Evolutionary conservation across 176 grass and related monocot species (phyloP), one percentile per base, ranked within the genome.

Genomic region (Themeda triandra): DNA sequence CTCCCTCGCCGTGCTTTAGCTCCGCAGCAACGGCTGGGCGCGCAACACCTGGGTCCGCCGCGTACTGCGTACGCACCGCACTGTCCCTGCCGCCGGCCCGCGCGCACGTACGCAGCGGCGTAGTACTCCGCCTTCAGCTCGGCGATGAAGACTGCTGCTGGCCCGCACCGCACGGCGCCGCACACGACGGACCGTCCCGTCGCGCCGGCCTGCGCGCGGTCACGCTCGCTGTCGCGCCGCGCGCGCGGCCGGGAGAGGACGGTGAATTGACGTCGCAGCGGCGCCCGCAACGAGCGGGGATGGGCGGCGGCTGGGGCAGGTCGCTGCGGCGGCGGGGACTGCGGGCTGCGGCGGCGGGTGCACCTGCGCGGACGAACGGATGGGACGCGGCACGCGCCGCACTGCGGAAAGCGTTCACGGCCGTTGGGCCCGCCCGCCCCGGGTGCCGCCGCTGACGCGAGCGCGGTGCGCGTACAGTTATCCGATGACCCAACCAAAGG

Each of bases 321-420:
- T 14, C 46, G 46, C 11, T 30, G 17, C 31, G 37, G 39, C 1
- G 39, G 8, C n/a, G n/a, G n/a, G n/a, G 6, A 8, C 39, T 13
- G 23, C 27, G 33, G 39, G 17, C 15, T 53, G 48, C 6, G 17
- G 15, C 36, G 6, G 19, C 15, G 54, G 23, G 39, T 15, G 44
- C 72, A 45, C 63, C 14, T 21, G 62, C 64, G 18, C 25, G 10
- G 53, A 6, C 40, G 53, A 45, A 28, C 30, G 10, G 71, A 53
- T 23, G 48, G 73, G 29, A 74, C 45, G 17, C 49, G 29, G 63
- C 75, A 78, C 65, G 56, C 77, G 69, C 84, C 68, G 69, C 76
- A 66, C 36, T 39, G 54, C 39, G 27, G 62, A 80, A 58, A 23
- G 39, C 13, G 69, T 7, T 17, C 69, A n/a, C n/a, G n/a, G 69